These are phyloP conservation scores for Pythium biforme DNA, from an alignment of 352 stramenopile species.

Conservation along the genomic window DNA sequence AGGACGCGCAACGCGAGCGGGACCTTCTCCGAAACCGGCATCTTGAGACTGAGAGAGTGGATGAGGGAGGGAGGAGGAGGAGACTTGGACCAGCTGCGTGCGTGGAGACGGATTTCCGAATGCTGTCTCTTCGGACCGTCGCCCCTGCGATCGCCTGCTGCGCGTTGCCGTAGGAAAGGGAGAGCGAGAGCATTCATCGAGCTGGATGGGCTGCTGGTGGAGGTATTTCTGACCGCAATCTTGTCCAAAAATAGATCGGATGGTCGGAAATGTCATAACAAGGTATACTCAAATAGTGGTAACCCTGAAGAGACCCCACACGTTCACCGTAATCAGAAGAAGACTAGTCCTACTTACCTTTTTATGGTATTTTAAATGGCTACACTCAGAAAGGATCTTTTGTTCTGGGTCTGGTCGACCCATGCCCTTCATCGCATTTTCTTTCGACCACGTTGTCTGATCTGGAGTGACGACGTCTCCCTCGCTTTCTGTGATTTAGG, in stretches of 20 bases:
- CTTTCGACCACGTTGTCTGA: neutral
- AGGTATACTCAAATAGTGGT: too few relatives aligned
- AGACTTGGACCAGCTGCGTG: neutral
- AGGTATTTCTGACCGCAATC: conserved; percentile 3
- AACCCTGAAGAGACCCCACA: too few relatives aligned
- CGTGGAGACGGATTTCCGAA: conserved; percentile 14
- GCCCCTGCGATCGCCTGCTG: too few relatives aligned
- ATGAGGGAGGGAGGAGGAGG: neutral
- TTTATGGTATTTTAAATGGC: neutral
- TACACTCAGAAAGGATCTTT: conserved; percentile 15
- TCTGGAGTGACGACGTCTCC: neutral
- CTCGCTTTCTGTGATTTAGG: neutral
- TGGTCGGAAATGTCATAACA: neutral
- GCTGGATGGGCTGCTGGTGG: neutral
- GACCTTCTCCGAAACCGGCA: conserved; percentile 39
- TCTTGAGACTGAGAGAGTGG: too few relatives aligned
- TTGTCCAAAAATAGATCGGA: conserved; percentile 9
- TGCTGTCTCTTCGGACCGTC: neutral
- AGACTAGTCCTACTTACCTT: too few relatives aligned
- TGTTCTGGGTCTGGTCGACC: neutral
- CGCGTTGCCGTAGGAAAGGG: too few relatives aligned
- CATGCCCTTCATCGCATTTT: neutral
- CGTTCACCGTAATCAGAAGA: too few relatives aligned
- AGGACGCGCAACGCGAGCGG: conserved; percentile 40
- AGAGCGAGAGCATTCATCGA: neutral